A percentile compares a stretch with the other conserved stretches of the same genome.
phyloP scores from a whole-genome alignment of 164 flowering plant species.

The Macadamia tetraphylla region DNA sequence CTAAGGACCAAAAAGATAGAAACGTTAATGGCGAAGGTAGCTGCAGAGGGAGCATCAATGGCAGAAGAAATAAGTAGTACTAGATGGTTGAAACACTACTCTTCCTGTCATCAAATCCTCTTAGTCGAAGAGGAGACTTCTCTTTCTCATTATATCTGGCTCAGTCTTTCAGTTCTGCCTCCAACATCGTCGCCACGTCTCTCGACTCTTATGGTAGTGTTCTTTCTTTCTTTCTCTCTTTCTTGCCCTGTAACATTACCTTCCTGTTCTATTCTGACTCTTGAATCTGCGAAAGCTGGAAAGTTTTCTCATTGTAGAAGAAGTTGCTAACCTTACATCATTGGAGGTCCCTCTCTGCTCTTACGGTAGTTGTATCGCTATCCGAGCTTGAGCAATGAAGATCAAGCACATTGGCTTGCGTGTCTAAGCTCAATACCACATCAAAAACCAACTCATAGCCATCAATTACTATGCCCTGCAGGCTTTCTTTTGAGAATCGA shows the following conservation, averaged over 20 bases:
- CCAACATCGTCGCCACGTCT: conserved; percentile 24
- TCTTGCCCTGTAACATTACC: no score
- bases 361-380: conserved; percentile 19
- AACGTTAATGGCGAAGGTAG: no score
- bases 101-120: conserved; percentile 19
- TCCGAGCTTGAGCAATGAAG: conserved; percentile 35
- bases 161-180: conserved; percentile 16
- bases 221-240: neutral
- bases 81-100: conserved; percentile 18
- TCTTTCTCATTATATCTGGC: conserved; percentile 28
- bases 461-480: conserved; percentile 32
- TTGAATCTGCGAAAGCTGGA: conserved; percentile 35
- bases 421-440: conserved; percentile 27
- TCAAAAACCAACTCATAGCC: conserved; percentile 29
- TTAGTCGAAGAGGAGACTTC: conserved; percentile 35
- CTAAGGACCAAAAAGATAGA: no score
- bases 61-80: no score
- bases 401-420: conserved; percentile 52
- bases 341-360: conserved; percentile 25
- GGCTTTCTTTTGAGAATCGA: conserved; percentile 27
- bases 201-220: conserved; percentile 3
- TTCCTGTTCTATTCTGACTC: no score
- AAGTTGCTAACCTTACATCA: conserved; percentile 26
- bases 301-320: conserved; percentile 18
- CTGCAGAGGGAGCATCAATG: no score